These are phyloP conservation scores for Dryas alaskensis DNA, from an alignment of 306 rosid genomes.

Conservation along the genomic window DNA sequence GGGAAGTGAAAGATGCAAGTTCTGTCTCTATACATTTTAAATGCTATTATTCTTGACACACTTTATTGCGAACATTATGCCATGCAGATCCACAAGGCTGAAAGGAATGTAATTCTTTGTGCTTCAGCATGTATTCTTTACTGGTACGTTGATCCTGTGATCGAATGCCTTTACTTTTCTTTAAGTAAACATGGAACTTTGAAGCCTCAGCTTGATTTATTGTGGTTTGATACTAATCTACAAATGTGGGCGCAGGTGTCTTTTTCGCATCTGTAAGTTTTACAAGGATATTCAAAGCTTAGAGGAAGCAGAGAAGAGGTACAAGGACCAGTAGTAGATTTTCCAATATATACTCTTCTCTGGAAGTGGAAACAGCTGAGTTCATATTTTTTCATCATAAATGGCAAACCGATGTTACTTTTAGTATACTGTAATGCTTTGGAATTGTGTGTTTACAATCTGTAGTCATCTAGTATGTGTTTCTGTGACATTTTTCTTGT, in stretches of 20 bases:
- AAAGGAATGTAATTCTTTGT: constrained; percentile 85
- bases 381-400: not conserved
- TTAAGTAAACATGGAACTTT: not conserved
- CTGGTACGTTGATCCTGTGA: constrained; percentile 47
- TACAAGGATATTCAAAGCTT: constrained; percentile 66
- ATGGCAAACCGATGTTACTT: not conserved
- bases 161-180: constrained; percentile 12
- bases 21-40: not conserved
- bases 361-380: not conserved
- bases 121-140: constrained; percentile 70
- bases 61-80: constrained; percentile 25
- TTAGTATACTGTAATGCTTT: not conserved
- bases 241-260: constrained; percentile 55
- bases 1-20: not conserved
- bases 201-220: not conserved
- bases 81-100: constrained; percentile 86
- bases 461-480: constrained; percentile 3
- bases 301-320: constrained; percentile 91
- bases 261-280: constrained; percentile 66
- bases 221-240: not conserved
- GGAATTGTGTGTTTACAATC: not conserved
- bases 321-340: constrained; percentile 65
- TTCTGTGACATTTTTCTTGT: not conserved
- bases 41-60: not conserved
- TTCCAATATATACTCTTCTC: constrained; percentile 10